Evolutionary conservation across 2,329 filamentous ascomycete genomes (phyloP), one percentile per base, ranked within the genome.

Genomic region (Setomelanomma holmii): DNA sequence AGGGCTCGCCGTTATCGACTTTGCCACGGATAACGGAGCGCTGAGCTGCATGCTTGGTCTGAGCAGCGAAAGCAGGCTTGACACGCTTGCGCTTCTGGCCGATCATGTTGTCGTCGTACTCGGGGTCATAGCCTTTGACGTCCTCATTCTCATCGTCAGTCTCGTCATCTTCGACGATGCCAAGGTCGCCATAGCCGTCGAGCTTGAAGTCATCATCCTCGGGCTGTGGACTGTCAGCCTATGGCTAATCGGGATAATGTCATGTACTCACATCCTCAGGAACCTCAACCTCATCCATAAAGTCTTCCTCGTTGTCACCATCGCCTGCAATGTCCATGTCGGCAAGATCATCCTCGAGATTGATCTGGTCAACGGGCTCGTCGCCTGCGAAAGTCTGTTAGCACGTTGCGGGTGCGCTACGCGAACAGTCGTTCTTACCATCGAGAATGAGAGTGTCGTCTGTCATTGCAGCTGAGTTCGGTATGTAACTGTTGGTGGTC

Each of bases 81-180:
- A 51, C 38, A 36, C 51, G 56, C 51, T 69, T 70, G 40, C 59
- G 60, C 39, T 61, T 62, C 22, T 40, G 53, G 30, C 54, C 54
- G 21, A 30, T 20, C 10, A 27, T 27, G 5, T 40, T 53, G 7
- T 49, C 47, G 11, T 58, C 43, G 36, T 55, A 51, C 33, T 50
- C 50, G 3, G 45, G 36, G 8, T 58, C 58, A 8, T 56, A 38
- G n/a, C 23, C 40, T 5, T 63, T 47, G 22, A 43, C 45, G 4
- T 45, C 51, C n/a, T 57, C 53, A 1, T 39, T 24, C 2, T 58
- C 45, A 2, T 49, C 36, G 3, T 54, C 46, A 19, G 50, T 39
- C 27, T 46, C 42, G 20, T 43, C 39, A 30, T 52, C 40, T 27
- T 51, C 38, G 17, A 40, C 41, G 3, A 47, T 34, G 6, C 44